Percentiles rank a stretch among this genome's conserved stretches.
Evolutionary conservation across 306 rosid genomes (phyloP).

Genomic region (Ceratonia siliqua): DNA sequence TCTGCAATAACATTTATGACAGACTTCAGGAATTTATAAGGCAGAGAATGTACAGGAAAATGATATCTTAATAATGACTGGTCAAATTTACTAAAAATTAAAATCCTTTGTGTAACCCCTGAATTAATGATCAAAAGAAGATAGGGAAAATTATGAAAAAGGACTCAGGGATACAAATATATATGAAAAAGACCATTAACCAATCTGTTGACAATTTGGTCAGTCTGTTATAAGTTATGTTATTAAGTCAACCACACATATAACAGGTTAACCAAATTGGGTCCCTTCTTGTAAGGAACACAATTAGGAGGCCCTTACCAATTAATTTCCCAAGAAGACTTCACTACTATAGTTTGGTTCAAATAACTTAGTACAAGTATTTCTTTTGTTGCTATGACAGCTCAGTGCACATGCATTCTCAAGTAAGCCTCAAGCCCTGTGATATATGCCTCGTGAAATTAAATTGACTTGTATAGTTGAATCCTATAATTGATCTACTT

Average conservation of each 20-base stretch:
- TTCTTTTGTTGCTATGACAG: not conserved
- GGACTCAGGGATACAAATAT: too few relatives aligned
- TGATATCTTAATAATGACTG: too few relatives aligned
- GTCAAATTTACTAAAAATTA: not conserved
- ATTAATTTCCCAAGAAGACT: not conserved
- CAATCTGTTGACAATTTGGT: too few relatives aligned
- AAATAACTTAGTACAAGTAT: not conserved
- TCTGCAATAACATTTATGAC: slow-evolving; percentile 48
- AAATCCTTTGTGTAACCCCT: not conserved
- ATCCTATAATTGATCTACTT: not conserved
- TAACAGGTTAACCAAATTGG: not conserved
- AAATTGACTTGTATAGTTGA: not conserved
- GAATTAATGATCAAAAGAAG: not conserved
- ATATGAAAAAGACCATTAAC: too few relatives aligned
- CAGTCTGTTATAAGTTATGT: too few relatives aligned
- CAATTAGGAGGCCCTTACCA: too few relatives aligned
- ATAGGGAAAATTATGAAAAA: too few relatives aligned
- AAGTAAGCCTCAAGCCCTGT: not conserved
- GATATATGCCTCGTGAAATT: not conserved
- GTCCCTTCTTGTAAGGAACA: not conserved
- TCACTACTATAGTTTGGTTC: not conserved
- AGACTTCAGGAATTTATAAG: slow-evolving; percentile 2
- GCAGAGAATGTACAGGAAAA: not conserved
- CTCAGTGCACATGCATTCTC: not conserved
- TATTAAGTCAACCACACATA: too few relatives aligned